Base-by-base conservation (phyloP, 169 alveolate genomes). In the Prorocentrum cordatum region DNA sequence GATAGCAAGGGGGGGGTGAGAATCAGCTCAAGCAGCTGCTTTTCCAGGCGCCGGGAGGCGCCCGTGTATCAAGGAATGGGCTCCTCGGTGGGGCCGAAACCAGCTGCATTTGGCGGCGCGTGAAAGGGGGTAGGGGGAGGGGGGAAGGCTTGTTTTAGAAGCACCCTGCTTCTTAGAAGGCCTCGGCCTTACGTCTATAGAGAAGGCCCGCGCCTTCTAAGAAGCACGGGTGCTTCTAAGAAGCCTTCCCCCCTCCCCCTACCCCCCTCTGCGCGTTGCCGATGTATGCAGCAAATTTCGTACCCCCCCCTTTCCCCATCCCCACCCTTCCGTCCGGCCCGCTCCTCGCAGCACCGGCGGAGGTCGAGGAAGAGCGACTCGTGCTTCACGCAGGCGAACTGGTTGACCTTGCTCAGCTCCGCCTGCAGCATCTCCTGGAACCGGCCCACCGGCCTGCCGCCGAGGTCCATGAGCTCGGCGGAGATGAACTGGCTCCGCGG, bases 341-440 rank as follows among this genome's bases (percentile, higher is more conserved):
- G 64, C 14, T 50, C 10, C 64, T 42, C 90, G 29, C 90, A 82
- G 4, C 61, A 61, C 24, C 75, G 36, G 24, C 90, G 61, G 32
- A 82, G 71, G 80, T 70, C 90, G 50, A 82, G 27, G 59, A 82
- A 82, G n/a, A 82, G 50, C 36, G 45, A 79, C 38, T 82, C 90
- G 58, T 82, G 90, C 58, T 82, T 82, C 59, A 82, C 88, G 68
- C 90, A 80, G 24, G 90, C 90, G 27, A 80, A 80, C 47, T 80
- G 80, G 45, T 80, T 80, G 70, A 80, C 90, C 38, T 80, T 80
- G 68, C 50, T 61, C 42, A 80, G 90, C 68, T 80, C 90, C 7
- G 90, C 77, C 1, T 68, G 64, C 7, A 80, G 90, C n/a, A 38
- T 62, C 27, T 67, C 90, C 24, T 70, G 82, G 16, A 70, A 70